A percentile compares a stretch with the other conserved stretches of the same genome.
phyloP scores from a whole-genome alignment of 148 eudicot species.

The Vaccinium corymbosum region DNA sequence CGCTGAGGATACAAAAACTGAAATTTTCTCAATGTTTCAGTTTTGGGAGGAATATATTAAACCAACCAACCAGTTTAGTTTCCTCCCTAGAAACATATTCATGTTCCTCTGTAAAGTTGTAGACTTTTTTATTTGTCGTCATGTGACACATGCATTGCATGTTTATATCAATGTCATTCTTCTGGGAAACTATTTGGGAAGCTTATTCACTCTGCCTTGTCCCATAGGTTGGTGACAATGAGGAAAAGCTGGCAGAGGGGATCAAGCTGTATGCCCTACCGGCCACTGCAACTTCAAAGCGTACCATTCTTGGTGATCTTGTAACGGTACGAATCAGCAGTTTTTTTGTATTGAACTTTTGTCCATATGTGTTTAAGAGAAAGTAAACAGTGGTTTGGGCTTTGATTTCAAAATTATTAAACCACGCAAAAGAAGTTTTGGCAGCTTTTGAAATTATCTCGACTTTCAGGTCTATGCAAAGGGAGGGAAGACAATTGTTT shows the following conservation, averaged over 20 bases:
- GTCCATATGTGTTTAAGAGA: not conserved
- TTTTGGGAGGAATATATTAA: not conserved
- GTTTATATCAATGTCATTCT: not conserved
- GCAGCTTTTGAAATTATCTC: not conserved
- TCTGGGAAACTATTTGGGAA: not conserved
- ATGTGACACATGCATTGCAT: not conserved
- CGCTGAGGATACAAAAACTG: not conserved
- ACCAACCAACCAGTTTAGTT: not conserved
- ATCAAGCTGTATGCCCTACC: conserved; percentile 80
- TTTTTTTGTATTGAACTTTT: not conserved
- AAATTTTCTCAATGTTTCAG: not conserved
- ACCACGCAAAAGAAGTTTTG: not conserved
- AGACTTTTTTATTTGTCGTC: not conserved
- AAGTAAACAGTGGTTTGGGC: not conserved
- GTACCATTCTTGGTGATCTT: conserved; percentile 80
- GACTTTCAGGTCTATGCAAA: conserved; percentile 78
- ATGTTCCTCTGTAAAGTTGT: not conserved
- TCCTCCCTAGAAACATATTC: not conserved
- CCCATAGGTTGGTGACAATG: conserved; percentile 82
- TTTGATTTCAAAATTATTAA: not conserved
- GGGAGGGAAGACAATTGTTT: conserved; percentile 94
- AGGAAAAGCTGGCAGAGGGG: conserved; percentile 93
- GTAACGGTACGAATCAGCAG: conserved; percentile 52
- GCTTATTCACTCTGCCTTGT: conserved; percentile 3
- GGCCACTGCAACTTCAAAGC: conserved; percentile 66